Evolutionary conservation across 495 filamentous ascomycete genomes (phyloP), one percentile per base, ranked within the genome.

Genomic region (Neohortaea acidophila): DNA sequence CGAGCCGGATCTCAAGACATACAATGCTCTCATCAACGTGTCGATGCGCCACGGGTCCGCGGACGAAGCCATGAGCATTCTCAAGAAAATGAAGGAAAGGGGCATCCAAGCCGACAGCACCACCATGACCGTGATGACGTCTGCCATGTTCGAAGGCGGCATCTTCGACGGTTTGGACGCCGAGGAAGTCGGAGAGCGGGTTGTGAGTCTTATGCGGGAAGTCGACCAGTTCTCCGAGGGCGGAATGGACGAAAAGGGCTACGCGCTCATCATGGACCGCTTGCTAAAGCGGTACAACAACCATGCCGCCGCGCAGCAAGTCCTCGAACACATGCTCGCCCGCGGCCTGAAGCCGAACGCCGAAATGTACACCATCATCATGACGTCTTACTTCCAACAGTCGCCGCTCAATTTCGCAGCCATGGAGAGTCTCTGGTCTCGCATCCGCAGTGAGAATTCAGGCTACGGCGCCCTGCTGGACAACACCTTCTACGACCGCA

Each of bases 301-400:
- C 47, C 47, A 61, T 17, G 25, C 51, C 1, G 67, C 68, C 38
- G 70, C 77, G n/a, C 65, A 67, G 26, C 61, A 58, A 12, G 62
- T 85, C 2, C 60, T 84, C 10, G 57, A 58, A 1, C 68, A 77
- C 49, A 79, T 87, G 61, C 56, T 57, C 44, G 28, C 36, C 3
- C 51, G 60, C 30, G 62, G 63, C 7, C 43, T 79, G 21, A 55
- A 65, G 45, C 64, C 74, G 0, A 66, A 65, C 2, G 47, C 66
- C 4, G 67, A 78, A 38, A 66, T 83, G 49, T 80, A 79, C 63
- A 81, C 79, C 19, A 74, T 74, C 48, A 62, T 86, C 6, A 51
- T 77, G n/a, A 65, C 70, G n/a, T 59, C 77, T 57, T 74, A 75
- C 56, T 83, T 84, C 51, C 26, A 54, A 3, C 11, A 51, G n/a